phyloP scores from a whole-genome alignment of 2,329 filamentous ascomycete genomes.

The Zopfia rhizophila region DNA sequence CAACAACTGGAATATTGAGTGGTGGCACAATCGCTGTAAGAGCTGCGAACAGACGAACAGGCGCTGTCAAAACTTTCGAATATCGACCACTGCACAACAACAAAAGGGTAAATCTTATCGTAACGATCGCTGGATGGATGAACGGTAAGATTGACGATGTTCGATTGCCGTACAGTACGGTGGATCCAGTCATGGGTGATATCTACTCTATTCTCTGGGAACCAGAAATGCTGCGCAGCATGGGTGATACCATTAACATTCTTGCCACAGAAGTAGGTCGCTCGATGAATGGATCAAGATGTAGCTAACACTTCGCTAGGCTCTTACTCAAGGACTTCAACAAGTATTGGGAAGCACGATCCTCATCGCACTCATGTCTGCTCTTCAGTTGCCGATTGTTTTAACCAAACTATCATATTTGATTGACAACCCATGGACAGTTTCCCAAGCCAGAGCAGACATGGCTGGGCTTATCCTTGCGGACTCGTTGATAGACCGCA shows the following conservation, averaged over 20 bases:
- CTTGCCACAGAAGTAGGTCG: conserved; percentile 86
- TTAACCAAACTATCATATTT: conserved; percentile 94
- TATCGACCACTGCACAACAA: conserved; percentile 98
- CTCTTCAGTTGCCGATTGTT: conserved; percentile 89
- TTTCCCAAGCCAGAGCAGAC: conserved; percentile 91
- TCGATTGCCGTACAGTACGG: conserved; percentile 91
- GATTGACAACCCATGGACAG: conserved; percentile 98
- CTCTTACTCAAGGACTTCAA: conserved; percentile 93
- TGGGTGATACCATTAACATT: conserved; percentile 99
- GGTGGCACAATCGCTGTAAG: conserved; percentile 86
- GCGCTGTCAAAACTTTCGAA: conserved; percentile 94
- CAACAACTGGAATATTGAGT: conserved; percentile 85
- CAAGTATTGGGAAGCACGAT: conserved; percentile 94
- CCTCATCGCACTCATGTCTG: conserved; percentile 88
- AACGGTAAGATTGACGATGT: conserved; percentile 98
- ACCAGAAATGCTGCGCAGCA: conserved; percentile 96
- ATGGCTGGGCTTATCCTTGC: conserved; percentile 91
- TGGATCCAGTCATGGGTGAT: conserved; percentile 98
- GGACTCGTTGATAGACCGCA: conserved; percentile 91
- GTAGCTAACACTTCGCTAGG: conserved; percentile 63
- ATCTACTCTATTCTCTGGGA: conserved; percentile 98
- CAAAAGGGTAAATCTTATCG: conserved; percentile 93
- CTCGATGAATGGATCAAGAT: conserved; percentile 34
- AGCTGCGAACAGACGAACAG: conserved; percentile 87
- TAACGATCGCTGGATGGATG: conserved; percentile 98